These are phyloP conservation scores for Gossypium anomalum DNA, from an alignment of 345 rosid species.

Conservation along the genomic window DNA sequence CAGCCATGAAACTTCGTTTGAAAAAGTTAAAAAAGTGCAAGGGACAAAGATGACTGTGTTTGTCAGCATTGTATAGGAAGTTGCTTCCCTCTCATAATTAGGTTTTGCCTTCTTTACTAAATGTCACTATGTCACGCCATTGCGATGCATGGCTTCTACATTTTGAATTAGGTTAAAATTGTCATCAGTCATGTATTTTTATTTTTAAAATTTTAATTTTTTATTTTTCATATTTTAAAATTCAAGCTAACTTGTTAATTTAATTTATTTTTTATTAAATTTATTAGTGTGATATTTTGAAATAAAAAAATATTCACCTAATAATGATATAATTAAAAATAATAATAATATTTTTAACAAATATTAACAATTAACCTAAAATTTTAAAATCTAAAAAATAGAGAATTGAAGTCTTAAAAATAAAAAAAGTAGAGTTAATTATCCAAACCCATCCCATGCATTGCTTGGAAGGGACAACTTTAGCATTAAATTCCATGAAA, in stretches of 20 bases:
- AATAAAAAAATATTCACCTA: too few relatives aligned
- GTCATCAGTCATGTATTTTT: background rate
- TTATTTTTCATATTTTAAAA: too few relatives aligned
- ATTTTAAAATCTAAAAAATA: too few relatives aligned
- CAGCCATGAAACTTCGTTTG: too few relatives aligned
- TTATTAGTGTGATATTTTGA: accelerated
- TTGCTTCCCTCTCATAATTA: background rate
- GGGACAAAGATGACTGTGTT: background rate
- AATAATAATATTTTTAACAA: too few relatives aligned
- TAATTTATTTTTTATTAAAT: too few relatives aligned
- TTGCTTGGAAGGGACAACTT: background rate
- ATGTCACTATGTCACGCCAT: background rate
- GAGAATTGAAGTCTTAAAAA: too few relatives aligned
- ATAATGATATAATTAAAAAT: too few relatives aligned
- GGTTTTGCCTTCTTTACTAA: background rate
- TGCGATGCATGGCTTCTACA: background rate
- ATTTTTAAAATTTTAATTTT: too few relatives aligned
- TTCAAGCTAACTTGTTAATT: accelerated
- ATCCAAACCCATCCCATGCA: background rate
- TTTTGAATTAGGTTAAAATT: background rate
- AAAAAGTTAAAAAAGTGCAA: too few relatives aligned
- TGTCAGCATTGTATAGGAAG: background rate
- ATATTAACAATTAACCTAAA: too few relatives aligned
- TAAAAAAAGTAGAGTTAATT: too few relatives aligned
- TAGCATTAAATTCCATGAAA: background rate